These are phyloP conservation scores for Naganishia liquefaciens DNA, from an alignment of 1,284 basidiomycete species.

Conservation along the genomic window DNA sequence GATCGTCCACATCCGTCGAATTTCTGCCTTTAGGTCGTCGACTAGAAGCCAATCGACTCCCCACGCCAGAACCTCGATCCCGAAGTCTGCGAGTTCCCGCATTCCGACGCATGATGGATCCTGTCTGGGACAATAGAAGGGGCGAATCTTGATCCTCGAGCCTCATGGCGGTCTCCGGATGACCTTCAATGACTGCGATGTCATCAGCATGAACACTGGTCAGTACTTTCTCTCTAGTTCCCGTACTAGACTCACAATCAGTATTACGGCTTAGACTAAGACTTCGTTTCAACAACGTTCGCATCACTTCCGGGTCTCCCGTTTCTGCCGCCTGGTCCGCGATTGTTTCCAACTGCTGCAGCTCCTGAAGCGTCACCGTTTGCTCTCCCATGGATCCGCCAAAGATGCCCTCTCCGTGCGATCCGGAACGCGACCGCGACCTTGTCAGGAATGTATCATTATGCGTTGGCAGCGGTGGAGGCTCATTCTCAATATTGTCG, in stretches of 20 bases:
- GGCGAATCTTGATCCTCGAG: conserved; percentile 81
- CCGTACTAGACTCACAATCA: conserved; percentile 64
- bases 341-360: conserved; percentile 87
- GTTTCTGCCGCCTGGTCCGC: conserved; percentile 78
- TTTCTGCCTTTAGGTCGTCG: conserved; percentile 46
- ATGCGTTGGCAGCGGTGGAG: conserved; percentile 61
- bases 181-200: conserved; percentile 43
- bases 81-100: conserved; percentile 88
- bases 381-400: conserved; percentile 57
- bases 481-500: conserved; percentile 67
- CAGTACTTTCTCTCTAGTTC: not conserved
- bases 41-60: conserved; percentile 81
- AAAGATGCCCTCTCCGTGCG: conserved; percentile 67
- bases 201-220: not conserved
- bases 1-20: conserved; percentile 1
- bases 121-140: conserved; percentile 82
- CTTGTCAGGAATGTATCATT: conserved; percentile 8
- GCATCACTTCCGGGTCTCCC: conserved; percentile 73
- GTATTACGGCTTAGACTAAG: conserved; percentile 84
- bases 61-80: conserved; percentile 71
- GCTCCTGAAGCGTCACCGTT: conserved; percentile 83
- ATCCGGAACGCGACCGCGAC: conserved; percentile 42
- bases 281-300: conserved; percentile 79
- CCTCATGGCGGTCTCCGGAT: conserved; percentile 35
- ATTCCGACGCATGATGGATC: conserved; percentile 81